These are phyloP conservation scores for Aureobasidium melanogenum DNA, from an alignment of 2,329 filamentous ascomycete genomes.

Conservation along the genomic window DNA sequence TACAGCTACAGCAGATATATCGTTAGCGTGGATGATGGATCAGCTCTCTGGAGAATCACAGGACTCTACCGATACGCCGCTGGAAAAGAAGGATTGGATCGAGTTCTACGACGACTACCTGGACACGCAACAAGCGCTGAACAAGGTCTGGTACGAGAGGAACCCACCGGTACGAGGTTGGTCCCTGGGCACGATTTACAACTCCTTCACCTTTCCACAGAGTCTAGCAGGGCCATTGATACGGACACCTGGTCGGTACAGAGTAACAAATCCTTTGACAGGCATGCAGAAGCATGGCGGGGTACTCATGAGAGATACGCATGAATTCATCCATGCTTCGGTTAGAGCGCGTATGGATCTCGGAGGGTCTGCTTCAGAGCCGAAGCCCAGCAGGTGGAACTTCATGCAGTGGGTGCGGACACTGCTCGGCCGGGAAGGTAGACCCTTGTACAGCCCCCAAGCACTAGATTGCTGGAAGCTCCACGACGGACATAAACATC, in stretches of 20 bases:
- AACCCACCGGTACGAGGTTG: constrained; percentile 20
- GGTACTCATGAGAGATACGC: constrained; percentile 22
- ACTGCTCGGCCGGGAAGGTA: constrained; percentile 10
- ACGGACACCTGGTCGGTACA: constrained; percentile 24
- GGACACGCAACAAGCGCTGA: constrained; percentile 12
- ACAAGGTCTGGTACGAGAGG: constrained; percentile 18
- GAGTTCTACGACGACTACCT: constrained; percentile 27
- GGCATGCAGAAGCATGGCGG: constrained; percentile 15
- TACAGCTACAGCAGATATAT: constrained; percentile 28
- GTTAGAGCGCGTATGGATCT: constrained; percentile 26
- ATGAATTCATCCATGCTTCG: constrained; percentile 28
- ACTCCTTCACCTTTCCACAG: constrained; percentile 27
- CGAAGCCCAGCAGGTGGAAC: constrained; percentile 15
- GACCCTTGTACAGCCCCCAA: constrained; percentile 14
- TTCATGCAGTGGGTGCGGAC: constrained; percentile 15
- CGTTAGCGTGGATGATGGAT: constrained; percentile 36
- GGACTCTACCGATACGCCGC: not conserved
- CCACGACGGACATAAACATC: constrained; percentile 21
- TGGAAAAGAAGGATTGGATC: constrained; percentile 23
- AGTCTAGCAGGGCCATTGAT: constrained; percentile 21
- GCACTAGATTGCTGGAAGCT: constrained; percentile 24
- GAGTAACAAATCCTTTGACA: constrained; percentile 22
- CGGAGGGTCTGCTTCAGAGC: constrained; percentile 21
- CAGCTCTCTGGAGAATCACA: constrained; percentile 23
- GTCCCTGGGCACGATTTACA: constrained; percentile 26